Evolutionary conservation across 139 green algal genomes (phyloP).

Genomic region (Gonium pectorale): DNA sequence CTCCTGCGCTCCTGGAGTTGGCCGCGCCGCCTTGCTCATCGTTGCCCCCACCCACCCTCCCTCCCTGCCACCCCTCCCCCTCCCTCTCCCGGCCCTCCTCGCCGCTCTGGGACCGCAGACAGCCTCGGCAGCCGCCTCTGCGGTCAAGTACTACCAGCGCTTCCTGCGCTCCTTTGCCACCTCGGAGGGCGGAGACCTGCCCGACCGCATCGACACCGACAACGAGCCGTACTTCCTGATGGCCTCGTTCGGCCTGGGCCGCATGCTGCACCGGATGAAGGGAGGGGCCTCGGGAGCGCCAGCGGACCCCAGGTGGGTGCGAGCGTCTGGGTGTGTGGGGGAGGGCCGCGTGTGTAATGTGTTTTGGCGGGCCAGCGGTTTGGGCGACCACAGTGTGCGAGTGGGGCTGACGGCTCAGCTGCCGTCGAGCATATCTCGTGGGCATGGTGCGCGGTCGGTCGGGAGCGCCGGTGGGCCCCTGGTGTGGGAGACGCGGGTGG

Average conservation of each 20-base stretch:
- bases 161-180: slow-evolving; percentile 61
- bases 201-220: slow-evolving; percentile 46
- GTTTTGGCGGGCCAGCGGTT: no score
- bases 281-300: neutral
- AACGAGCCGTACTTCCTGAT: slow-evolving; percentile 64
- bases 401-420: no score
- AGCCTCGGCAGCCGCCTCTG: slow-evolving; percentile 25
- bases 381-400: neutral
- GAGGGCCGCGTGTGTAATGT: neutral
- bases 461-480: no score
- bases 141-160: slow-evolving; percentile 50
- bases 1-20: no score
- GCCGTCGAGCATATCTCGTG: no score
- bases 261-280: slow-evolving; percentile 56
- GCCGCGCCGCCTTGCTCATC: no score
- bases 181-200: slow-evolving; percentile 15
- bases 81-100: no score
- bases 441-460: no score
- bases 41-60: no score
- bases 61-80: no score
- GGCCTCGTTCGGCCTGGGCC: slow-evolving; percentile 61
- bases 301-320: neutral
- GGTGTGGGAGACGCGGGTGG: no score
- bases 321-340: no score
- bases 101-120: slow-evolving; percentile 8